Conservation (phyloP, 1,284 basidiomycete genomes). For the Phylloporus sp. region DNA sequence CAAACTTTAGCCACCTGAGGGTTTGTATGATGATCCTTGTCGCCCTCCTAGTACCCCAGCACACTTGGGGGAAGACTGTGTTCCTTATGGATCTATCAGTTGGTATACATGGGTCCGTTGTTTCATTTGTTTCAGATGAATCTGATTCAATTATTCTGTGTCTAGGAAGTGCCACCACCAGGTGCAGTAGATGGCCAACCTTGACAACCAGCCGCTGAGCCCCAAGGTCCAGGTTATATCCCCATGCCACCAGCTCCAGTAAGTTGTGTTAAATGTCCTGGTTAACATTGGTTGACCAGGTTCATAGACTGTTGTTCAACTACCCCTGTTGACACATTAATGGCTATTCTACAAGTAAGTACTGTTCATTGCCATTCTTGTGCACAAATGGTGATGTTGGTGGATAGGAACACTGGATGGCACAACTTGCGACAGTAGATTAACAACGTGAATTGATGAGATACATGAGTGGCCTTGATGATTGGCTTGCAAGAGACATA, state of each 20-base stretch:
- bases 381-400: constrained; percentile 12
- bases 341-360: constrained; percentile 70
- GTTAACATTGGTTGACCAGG: constrained; percentile 14
- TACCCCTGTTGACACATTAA: constrained; percentile 67
- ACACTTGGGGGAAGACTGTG: constrained; percentile 24
- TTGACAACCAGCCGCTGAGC: constrained; percentile 23
- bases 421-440: constrained; percentile 74
- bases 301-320: constrained; percentile 60
- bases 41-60: constrained; percentile 38
- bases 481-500: constrained; percentile 78
- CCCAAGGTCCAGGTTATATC: constrained; percentile 38
- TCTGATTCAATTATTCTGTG: constrained; percentile 1
- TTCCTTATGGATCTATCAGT: constrained; percentile 21
- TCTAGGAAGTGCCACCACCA: constrained; percentile 38
- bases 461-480: constrained; percentile 75
- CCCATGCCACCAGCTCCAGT: constrained; percentile 43
- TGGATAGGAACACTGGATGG: constrained; percentile 73
- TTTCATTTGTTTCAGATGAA: not conserved
- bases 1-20: constrained; percentile 29
- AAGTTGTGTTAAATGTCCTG: constrained; percentile 24
- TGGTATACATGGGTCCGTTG: constrained; percentile 39
- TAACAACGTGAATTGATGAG: constrained; percentile 81
- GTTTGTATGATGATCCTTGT: constrained; percentile 22
- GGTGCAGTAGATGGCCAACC: constrained; percentile 27
- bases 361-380: not conserved